Conservation (phyloP, 2,329 filamentous ascomycete genomes). For the Aspergillus neotritici region DNA sequence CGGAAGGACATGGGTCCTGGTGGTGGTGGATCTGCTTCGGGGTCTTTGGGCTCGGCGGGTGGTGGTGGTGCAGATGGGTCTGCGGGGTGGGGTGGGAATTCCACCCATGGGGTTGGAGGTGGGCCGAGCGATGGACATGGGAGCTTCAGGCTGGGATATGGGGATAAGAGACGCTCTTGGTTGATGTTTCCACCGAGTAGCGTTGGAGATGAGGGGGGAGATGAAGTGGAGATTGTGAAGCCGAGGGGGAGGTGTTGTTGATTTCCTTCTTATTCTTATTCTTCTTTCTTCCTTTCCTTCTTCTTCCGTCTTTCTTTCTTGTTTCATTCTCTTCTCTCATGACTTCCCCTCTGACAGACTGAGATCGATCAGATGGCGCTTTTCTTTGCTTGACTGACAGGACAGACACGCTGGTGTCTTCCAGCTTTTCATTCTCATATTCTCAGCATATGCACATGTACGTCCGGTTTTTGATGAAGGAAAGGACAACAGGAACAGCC, state of each 20-base stretch:
- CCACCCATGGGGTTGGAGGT: conserved; percentile 44
- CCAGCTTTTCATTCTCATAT: conserved; percentile 1
- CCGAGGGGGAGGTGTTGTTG: conserved; percentile 40
- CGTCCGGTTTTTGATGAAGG: too few species aligned
- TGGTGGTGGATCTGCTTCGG: too few species aligned
- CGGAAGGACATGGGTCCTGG: conserved; percentile 35
- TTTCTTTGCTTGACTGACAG: too few species aligned
- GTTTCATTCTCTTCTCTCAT: background rate
- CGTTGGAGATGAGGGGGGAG: conserved; percentile 31
- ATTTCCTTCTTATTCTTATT: conserved; percentile 6
- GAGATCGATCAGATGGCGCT: too few species aligned
- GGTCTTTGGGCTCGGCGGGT: conserved; percentile 34
- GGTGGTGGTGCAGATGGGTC: conserved; percentile 38
- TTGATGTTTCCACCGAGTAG: conserved; percentile 53
- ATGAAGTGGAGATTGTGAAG: conserved; percentile 27
- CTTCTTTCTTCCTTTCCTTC: background rate
- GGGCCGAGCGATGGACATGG: conserved; percentile 44
- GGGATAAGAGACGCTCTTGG: conserved; percentile 63
- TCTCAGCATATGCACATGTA: background rate
- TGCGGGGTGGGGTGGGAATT: conserved; percentile 37
- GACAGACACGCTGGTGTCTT: too few species aligned
- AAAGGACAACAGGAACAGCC: too few species aligned
- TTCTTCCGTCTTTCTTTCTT: conserved; percentile 4
- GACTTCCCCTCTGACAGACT: background rate
- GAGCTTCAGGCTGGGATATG: conserved; percentile 55